Base-by-base conservation (phyloP, 2,329 filamentous ascomycete genomes). In the Fusarium irregulare region DNA sequence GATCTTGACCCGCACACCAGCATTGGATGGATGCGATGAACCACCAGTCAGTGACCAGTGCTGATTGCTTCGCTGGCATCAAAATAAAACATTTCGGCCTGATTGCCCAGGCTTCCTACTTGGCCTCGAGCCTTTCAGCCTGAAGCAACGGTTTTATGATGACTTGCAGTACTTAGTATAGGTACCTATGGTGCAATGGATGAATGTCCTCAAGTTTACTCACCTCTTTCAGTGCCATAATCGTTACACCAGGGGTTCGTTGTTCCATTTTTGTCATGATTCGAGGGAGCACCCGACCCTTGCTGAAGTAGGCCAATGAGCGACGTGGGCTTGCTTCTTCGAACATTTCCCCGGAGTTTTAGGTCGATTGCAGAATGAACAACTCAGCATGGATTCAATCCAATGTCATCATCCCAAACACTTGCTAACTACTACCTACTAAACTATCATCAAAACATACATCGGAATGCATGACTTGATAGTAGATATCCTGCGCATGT, bases 21-120 rank as follows among this genome's bases (percentile, higher is more conserved):
- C 57, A 65, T 37, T 37, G 34, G 34, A 11, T 54, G 58, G 34
- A n/a, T 50, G 58, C 51, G 60, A 51, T 42, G 57, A 41, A 25
- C 44, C 50, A 34, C 44, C 50, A 34, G 20, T 23, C 37, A 55
- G 47, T 28, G 41, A 27, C 18, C 28, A 46, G 37, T 60, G 37
- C 34, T 30, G 40, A 53, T 40, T 72, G 68, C 65, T 72, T 70
- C 62, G 70, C 71, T 73, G 70, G 59, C 72, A 73, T 61, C 44
- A 25, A 42, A 21, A 57, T 37, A 50, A 49, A 25, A 18, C 30
- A 50, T 28, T 20, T 40, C 32, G 23, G 32, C 30, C 8, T 46
- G 51, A 55, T 55, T 30, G 25, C 40, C 45, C 51, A 23, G 27
- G 21, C 40, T 32, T 55, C 16, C 37, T 46, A 41, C 37, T 27